Evolutionary conservation across 139 green algal genomes (phyloP).

Genomic region (Coccomyxa sp.): DNA sequence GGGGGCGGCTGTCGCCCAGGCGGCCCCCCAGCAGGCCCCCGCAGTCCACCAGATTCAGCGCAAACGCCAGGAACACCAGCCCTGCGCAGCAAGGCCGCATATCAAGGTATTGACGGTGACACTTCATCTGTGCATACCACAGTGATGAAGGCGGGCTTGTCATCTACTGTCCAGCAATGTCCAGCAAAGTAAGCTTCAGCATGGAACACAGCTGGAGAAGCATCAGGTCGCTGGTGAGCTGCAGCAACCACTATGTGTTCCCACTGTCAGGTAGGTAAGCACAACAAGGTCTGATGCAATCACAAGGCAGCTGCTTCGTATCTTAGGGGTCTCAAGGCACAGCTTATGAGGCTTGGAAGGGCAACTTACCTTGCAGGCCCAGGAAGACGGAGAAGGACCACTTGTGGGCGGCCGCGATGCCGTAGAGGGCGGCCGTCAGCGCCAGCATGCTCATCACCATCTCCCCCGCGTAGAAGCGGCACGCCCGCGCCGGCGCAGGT

Average conservation of each 20-base stretch:
- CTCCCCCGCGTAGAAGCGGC: constrained; percentile 56
- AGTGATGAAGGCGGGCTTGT: no score
- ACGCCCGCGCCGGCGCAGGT: constrained; percentile 24
- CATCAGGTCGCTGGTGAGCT: no score
- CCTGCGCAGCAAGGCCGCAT: constrained; percentile 19
- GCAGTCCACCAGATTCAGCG: constrained; percentile 61
- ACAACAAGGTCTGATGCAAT: background rate
- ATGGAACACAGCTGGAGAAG: no score
- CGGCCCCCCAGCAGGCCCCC: constrained; percentile 46
- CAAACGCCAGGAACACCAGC: constrained; percentile 69
- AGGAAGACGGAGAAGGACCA: constrained; percentile 63
- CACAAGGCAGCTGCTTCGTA: no score
- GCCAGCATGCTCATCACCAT: constrained; percentile 53
- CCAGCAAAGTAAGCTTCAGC: no score
- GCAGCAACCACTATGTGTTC: no score
- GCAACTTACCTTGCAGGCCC: constrained; percentile 39
- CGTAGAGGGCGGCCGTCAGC: constrained; percentile 41
- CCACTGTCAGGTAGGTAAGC: no score
- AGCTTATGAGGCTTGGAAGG: background rate
- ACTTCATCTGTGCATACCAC: no score
- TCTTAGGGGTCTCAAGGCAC: no score
- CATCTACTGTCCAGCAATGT: no score
- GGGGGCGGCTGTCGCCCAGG: constrained; percentile 13
- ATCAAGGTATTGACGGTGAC: background rate
- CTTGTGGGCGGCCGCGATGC: constrained; percentile 37